Evolutionary conservation across 2,329 filamentous ascomycete genomes (phyloP), one percentile per base, ranked within the genome.

Genomic region (Fusarium nygamai): DNA sequence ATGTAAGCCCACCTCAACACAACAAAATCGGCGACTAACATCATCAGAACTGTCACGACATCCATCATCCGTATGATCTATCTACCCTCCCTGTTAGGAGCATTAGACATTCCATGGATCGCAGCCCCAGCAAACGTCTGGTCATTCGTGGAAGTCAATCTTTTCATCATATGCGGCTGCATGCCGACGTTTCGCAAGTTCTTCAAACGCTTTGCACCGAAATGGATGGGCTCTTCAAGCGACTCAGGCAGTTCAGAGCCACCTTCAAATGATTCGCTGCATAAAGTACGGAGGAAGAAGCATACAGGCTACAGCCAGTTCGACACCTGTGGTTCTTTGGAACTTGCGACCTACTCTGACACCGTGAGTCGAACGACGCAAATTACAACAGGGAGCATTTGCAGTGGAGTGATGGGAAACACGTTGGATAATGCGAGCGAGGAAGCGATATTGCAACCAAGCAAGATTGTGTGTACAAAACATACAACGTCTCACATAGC

Each of bases 161-260:
- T 84, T 9, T 53, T 53, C 33, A 53, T 53, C 2, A 53, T 53
- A 17, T 36, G 82, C 65, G 81, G 80, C 29, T 83, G 46, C 2
- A 72, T 76, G 71, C 73, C 73, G 0, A 76, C 68, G 0, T 61
- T 76, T 5, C 71, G 73, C 89, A 92, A 83, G 89, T 88, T 87
- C 8, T 83, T 92, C 24, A 81, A 88, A 66, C 86, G 88, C 24
- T 81, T 90, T 82, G 87, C 53, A 89, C 89, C 3, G 88, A 90
- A 4, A 90, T 92, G 83, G 89, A 91, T 80, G 90, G 92, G 82
- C 87, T 87, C 17, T 87, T 92, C 34, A 85, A 89, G 66, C 88
- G 86, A 43, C 91, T 92, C 84, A 2, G 24, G 10, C 2, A 13
- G 8, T 8, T 66, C 31, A 2, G 64, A 70, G 14, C 54, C 54